These are phyloP conservation scores for Fusarium bulbicola DNA, from an alignment of 2,329 filamentous ascomycete species.

Conservation along the genomic window DNA sequence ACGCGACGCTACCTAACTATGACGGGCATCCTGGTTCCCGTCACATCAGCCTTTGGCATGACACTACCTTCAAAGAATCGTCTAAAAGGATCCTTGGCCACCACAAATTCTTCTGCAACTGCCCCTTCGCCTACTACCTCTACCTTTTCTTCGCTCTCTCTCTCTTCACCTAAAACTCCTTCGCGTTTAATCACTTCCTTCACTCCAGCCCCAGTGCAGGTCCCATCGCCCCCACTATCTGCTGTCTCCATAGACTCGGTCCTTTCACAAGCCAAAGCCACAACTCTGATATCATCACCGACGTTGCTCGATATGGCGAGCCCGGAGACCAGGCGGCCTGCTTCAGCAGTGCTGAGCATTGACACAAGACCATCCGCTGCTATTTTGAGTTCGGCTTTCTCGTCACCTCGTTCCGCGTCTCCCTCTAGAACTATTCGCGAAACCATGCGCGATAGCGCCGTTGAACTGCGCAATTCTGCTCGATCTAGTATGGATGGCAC, in stretches of 20 bases:
- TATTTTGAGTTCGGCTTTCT: slow-evolving; percentile 11
- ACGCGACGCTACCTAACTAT: slow-evolving; percentile 30
- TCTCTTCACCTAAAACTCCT: slow-evolving; percentile 12
- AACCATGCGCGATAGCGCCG: slow-evolving; percentile 47
- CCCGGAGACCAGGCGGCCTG: slow-evolving; percentile 19
- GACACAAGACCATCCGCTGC: slow-evolving; percentile 20
- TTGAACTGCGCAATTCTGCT: slow-evolving; percentile 44
- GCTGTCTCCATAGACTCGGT: slow-evolving; percentile 32
- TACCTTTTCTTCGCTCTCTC: slow-evolving; percentile 19
- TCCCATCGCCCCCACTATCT: slow-evolving; percentile 15
- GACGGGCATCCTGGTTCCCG: slow-evolving; percentile 46
- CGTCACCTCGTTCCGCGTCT: slow-evolving; percentile 19
- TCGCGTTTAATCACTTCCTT: slow-evolving; percentile 15
- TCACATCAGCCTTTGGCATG: slow-evolving; percentile 49
- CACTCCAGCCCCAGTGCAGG: neutral
- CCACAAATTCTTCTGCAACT: slow-evolving; percentile 5
- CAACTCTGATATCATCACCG: slow-evolving; percentile 31
- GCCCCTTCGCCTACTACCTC: slow-evolving; percentile 28
- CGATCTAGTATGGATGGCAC: slow-evolving; percentile 45
- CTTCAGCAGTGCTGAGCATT: slow-evolving; percentile 7
- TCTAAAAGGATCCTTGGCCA: slow-evolving; percentile 33
- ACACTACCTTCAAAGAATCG: slow-evolving; percentile 42
- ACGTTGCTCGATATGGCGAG: slow-evolving; percentile 22
- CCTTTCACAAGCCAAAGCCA: slow-evolving; percentile 26
- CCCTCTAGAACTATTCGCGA: slow-evolving; percentile 6